These are phyloP conservation scores for Pneumocystis canis DNA, from an alignment of 1,139 yeast genomes.

Conservation along the genomic window DNA sequence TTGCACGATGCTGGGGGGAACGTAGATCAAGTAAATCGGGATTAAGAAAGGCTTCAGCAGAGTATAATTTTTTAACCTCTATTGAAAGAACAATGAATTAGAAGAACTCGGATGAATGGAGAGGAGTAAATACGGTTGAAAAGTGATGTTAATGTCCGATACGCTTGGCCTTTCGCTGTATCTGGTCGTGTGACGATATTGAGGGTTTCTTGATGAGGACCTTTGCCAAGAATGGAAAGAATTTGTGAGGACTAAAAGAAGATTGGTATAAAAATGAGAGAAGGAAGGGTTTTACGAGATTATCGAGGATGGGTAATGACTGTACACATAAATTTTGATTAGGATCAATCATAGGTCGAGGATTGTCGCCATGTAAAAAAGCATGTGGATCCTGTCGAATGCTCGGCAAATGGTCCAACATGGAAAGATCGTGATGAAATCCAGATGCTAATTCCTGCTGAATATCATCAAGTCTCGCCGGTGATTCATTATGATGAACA, in stretches of 20 bases:
- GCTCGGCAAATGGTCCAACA: background rate
- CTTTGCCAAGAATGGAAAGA: conserved; percentile 49
- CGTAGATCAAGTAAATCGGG: conserved; percentile 34
- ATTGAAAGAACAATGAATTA: conserved; percentile 41
- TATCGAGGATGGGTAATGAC: conserved; percentile 59
- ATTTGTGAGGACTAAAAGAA: conserved; percentile 60
- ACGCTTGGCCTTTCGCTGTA: conserved; percentile 58
- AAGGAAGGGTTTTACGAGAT: conserved; percentile 31
- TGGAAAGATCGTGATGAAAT: background rate
- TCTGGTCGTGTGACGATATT: conserved; percentile 61
- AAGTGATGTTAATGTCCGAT: conserved; percentile 52
- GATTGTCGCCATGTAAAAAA: background rate
- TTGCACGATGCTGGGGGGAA: conserved; percentile 23
- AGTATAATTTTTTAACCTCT: conserved; percentile 35
- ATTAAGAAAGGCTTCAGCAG: conserved; percentile 36
- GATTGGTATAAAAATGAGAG: no score
- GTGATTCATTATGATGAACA: background rate
- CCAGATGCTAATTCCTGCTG: background rate
- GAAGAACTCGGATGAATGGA: no score
- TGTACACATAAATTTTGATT: conserved; percentile 40
- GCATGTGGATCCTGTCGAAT: background rate
- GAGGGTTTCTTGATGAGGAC: conserved; percentile 59
- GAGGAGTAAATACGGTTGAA: no score
- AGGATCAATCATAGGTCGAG: conserved; percentile 13
- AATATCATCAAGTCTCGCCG: background rate